These are phyloP conservation scores for Penicillium maclennaniae DNA, from an alignment of 495 filamentous ascomycete genomes.

Conservation along the genomic window DNA sequence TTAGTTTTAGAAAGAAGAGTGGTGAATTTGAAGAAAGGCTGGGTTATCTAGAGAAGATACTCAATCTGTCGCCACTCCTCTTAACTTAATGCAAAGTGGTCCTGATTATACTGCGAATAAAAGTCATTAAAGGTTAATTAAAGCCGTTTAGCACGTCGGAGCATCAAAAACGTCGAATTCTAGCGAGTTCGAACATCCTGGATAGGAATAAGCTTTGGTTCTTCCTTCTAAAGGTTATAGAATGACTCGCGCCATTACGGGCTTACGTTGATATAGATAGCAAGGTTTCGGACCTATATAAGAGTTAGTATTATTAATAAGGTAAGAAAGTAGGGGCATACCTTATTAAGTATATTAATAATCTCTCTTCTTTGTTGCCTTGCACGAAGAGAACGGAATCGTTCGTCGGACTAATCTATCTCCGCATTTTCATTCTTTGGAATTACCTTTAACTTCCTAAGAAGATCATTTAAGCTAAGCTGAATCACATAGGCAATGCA, in stretches of 20 bases:
- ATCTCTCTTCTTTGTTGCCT: slow-evolving; percentile 8
- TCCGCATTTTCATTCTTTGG: slow-evolving; percentile 7
- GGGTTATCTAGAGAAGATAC: slow-evolving; percentile 8
- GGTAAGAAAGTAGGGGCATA: too few relatives aligned
- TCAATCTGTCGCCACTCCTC: slow-evolving; percentile 17
- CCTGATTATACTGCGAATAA: slow-evolving; percentile 9
- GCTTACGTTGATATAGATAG: slow-evolving; percentile 12
- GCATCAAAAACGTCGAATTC: slow-evolving; percentile 12
- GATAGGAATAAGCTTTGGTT: slow-evolving; percentile 11
- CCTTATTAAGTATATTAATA: too few relatives aligned
- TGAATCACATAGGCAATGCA: slow-evolving; percentile 14
- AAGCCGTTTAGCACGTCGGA: slow-evolving; percentile 11
- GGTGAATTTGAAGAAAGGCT: slow-evolving; percentile 13
- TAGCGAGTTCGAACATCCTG: slow-evolving; percentile 14
- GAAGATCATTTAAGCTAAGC: slow-evolving; percentile 12
- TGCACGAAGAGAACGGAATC: too few relatives aligned
- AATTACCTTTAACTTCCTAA: slow-evolving; percentile 8
- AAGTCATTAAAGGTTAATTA: slow-evolving; percentile 5
- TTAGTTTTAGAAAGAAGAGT: slow-evolving; percentile 16
- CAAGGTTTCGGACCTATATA: slow-evolving; percentile 11
- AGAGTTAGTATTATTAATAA: slow-evolving; percentile 7
- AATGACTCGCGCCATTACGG: slow-evolving; percentile 11
- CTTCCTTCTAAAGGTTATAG: slow-evolving; percentile 6
- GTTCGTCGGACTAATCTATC: too few relatives aligned
- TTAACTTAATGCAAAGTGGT: slow-evolving; percentile 8